Base-by-base conservation (phyloP, 2,329 filamentous ascomycete species). In the Neodidymelliopsis sp. region DNA sequence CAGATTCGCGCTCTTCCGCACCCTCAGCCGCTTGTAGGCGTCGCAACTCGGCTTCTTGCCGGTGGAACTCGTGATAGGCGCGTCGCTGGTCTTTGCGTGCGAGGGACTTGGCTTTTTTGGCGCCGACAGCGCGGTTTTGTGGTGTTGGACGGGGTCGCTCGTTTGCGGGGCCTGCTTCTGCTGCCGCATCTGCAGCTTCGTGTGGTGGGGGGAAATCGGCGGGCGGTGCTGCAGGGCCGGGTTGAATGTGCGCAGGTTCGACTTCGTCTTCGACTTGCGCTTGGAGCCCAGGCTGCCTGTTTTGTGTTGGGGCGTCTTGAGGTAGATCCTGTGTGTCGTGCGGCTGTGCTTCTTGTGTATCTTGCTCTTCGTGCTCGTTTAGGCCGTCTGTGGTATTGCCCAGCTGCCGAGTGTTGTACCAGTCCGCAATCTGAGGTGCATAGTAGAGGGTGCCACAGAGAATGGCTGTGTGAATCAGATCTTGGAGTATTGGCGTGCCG, bases 31-130 rank as follows among this genome's bases (percentile, higher is more conserved):
- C 77, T 9, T 63, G 63, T 2, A 73, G 66, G 0, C 77, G 69
- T 15, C 78, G 74, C 15, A 74, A 68, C 31, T 80, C 77, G 4
- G 76, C 77, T 65, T 79, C 76, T 11, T 75, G 72, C 2, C 77
- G 69, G 52, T 75, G 67, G 56, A 80, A 81, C 55, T 81, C 79
- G 59, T 80, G 72, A 60, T 81, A 81, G 12, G 71, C 71, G 12
- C 73, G 60, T 1, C 70, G 66, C 49, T 75, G 70, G 49, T 80
- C 76, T 44, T 70, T 70, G 13, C 75, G 72, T 0, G 76, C 76
- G 6, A 80, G 67, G 2, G 75, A 76, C 43, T 77, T 78, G 2
- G 77, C 77, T 57, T 80, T 80, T 54, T 80, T 80, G 9, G 77
- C 74, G 43, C 78, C 78, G 16, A 80, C 69, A 12, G 58, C 56